Conservation (phyloP, 345 rosid genomes). For the Boechera divaricarpa region DNA sequence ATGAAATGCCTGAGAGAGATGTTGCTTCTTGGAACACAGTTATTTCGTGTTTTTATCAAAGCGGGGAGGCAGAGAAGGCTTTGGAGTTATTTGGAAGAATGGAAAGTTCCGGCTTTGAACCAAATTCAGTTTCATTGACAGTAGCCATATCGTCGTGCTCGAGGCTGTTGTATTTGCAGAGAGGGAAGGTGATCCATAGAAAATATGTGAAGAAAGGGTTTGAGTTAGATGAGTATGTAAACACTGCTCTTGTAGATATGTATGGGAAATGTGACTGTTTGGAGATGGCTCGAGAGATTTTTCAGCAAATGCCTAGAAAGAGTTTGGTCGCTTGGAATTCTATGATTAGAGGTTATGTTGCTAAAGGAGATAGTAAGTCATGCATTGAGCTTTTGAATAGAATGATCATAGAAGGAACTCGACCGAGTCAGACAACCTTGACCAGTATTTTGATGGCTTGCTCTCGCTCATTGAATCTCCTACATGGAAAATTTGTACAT, state of each 20-base stretch:
- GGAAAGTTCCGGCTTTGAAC: conserved; percentile 62
- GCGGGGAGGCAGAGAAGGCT: conserved; percentile 63
- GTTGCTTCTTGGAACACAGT: conserved; percentile 73
- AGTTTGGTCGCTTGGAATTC: conserved; percentile 72
- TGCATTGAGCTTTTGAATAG: conserved; percentile 60
- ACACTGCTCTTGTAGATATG: conserved; percentile 79
- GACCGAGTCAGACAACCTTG: conserved; percentile 62
- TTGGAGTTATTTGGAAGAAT: conserved; percentile 58
- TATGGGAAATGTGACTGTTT: conserved; percentile 68
- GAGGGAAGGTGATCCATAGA: conserved; percentile 64
- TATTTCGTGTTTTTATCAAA: conserved; percentile 73
- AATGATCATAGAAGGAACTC: conserved; percentile 61
- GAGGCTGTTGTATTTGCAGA: conserved; percentile 65
- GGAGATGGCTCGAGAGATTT: conserved; percentile 62
- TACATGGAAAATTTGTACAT: conserved; percentile 61
- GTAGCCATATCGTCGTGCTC: conserved; percentile 60
- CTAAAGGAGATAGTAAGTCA: conserved; percentile 54
- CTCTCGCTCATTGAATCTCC: conserved; percentile 61
- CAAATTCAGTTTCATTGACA: conserved; percentile 66
- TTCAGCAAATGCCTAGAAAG: conserved; percentile 53
- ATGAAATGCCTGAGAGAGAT: conserved; percentile 74
- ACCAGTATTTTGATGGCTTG: conserved; percentile 62
- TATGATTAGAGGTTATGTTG: conserved; percentile 57
- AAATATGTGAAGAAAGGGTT: conserved; percentile 48
- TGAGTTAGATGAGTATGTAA: conserved; percentile 55